phyloP scores from a whole-genome alignment of 2,329 filamentous ascomycete genomes.

The Aureobasidium pullulans region DNA sequence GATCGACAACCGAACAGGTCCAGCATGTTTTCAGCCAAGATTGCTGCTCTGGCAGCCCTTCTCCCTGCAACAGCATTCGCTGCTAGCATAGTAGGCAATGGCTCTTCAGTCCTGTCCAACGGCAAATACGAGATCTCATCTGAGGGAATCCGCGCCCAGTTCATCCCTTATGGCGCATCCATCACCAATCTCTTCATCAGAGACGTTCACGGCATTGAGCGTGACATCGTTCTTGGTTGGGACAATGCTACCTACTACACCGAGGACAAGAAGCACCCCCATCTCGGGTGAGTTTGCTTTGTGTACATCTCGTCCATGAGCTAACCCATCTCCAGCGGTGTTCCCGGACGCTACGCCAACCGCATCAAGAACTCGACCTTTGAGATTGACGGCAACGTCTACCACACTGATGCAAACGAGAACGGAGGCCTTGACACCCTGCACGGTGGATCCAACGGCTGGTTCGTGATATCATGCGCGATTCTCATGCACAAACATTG shows the following conservation, averaged over 20 bases:
- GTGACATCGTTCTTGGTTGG: conserved; percentile 66
- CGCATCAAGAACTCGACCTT: conserved; percentile 60
- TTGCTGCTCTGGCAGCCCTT: conserved; percentile 18
- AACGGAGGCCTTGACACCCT: conserved; percentile 44
- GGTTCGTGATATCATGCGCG: conserved; percentile 46
- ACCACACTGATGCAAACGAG: conserved; percentile 45
- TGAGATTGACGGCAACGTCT: conserved; percentile 39
- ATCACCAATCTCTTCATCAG: conserved; percentile 64
- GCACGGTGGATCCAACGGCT: conserved; percentile 41
- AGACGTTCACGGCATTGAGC: conserved; percentile 59
- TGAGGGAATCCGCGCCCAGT: conserved; percentile 58
- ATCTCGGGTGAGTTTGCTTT: conserved; percentile 47
- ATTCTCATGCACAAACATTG: conserved; percentile 45
- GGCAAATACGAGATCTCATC: conserved; percentile 66
- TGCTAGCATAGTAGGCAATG: conserved; percentile 20
- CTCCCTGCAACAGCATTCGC: conserved; percentile 17
- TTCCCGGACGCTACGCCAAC: conserved; percentile 62
- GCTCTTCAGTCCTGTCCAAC: conserved; percentile 24
- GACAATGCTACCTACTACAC: conserved; percentile 68
- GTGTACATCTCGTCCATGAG: neutral
- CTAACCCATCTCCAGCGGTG: neutral
- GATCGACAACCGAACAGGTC: neutral
- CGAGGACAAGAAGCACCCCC: conserved; percentile 57
- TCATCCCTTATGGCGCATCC: conserved; percentile 68
- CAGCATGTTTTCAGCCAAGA: conserved; percentile 2